phyloP scores from a whole-genome alignment of 345 rosid species.

The Camelina sativa region DNA sequence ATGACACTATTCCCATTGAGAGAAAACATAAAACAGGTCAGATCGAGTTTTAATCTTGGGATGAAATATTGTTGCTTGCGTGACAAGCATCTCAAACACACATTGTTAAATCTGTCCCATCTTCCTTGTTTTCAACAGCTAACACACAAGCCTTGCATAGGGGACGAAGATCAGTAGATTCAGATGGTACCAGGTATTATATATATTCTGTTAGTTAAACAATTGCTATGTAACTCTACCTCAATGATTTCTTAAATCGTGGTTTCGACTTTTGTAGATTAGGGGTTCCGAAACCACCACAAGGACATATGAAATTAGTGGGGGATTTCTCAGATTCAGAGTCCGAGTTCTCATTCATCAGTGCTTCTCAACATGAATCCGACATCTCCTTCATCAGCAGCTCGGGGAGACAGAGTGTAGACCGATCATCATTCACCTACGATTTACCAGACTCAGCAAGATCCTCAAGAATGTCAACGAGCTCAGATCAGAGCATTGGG shows the following conservation, averaged over 20 bases:
- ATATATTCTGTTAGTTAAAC: neutral
- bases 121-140: conserved; percentile 45
- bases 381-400: conserved; percentile 84
- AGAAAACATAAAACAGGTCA: conserved; percentile 50
- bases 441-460: conserved; percentile 55
- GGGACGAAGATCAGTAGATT: conserved; percentile 53
- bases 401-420: conserved; percentile 78
- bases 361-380: conserved; percentile 49
- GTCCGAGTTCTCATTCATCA: conserved; percentile 67
- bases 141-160: conserved; percentile 40
- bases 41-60: conserved; percentile 22
- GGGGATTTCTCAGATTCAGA: conserved; percentile 63
- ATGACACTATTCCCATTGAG: conserved; percentile 34
- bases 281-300: conserved; percentile 49
- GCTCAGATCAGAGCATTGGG: conserved; percentile 68
- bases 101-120: neutral
- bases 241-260: conserved; percentile 1
- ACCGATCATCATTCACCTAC: conserved; percentile 52
- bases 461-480: conserved; percentile 55
- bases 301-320: conserved; percentile 42
- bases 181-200: conserved; percentile 31
- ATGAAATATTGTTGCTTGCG: neutral
- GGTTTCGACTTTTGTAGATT: conserved; percentile 52
- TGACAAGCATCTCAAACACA: conserved; percentile 26
- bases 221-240: neutral